Base-by-base conservation (phyloP, 352 stramenopile species). In the Saprolegnia diclina region DNA sequence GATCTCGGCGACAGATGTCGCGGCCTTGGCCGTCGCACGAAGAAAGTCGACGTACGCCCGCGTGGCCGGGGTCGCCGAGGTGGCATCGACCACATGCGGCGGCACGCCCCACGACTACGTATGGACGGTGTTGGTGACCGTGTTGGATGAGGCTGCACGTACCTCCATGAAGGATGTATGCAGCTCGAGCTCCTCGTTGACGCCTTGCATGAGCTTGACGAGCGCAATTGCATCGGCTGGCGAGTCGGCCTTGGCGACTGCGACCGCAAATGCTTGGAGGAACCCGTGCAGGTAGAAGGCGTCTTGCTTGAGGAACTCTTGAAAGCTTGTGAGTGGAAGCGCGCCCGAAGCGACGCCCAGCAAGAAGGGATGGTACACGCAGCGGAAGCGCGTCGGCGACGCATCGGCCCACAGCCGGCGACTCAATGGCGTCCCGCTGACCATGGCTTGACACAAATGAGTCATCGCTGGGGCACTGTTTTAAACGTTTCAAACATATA, bases 301-400 rank as follows among this genome's bases (percentile, higher is more conserved):
- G 68, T 87, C 79, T 72, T 87, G 79, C 56, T 82, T 68, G 62
- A 87, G 62, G 54, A 83, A 87, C 44, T 72, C 68, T 50, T 82
- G 50, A 65, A 87, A 87, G 67, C 75, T 65, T 1, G 59, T 44
- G 18, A 35, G 46, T 0, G 72, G 64, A 50, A 87, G 74, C 57
- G 67, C 70, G 18, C 79, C 79, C 0, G 67, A 67, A 5, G 71
- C 78, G 53, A 87, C 66, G 7, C 66, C 68, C 21, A 76, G 61
- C 54, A 84, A 74, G 52, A 87, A 87, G 38, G 79, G 78, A 71
- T 87, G 79, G 78, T 79, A 87, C 42, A 87, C 65, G 44, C 72
- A 77, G 70, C 76, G 66, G 52, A 72, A 76, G 21, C 74, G 73
- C 26, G 73, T 71, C 24, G 53, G 55, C 45, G 74, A 54, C 19